A percentile compares a stretch with the other conserved stretches of the same genome.
Conservation (phyloP, 331 rosid genomes). For the Stylosanthes scabra region DNA sequence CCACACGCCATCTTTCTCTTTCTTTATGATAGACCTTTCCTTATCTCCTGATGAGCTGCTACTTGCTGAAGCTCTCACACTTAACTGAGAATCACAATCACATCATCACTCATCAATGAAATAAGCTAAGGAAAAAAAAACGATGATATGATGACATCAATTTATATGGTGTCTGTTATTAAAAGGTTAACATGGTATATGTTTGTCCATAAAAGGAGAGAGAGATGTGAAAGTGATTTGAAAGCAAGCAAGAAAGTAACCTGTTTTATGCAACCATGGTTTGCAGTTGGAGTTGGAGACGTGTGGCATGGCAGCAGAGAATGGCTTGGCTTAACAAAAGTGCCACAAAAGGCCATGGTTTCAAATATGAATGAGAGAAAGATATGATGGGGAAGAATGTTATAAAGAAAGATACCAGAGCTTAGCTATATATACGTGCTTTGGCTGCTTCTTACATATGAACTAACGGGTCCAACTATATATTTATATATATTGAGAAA, state of each 20-base stretch:
- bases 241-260: too few species aligned
- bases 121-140: neutral
- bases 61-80: conserved; percentile 58
- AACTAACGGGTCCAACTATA: neutral
- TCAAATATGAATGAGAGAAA: neutral
- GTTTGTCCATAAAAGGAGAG: neutral
- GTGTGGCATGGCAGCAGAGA: conserved; percentile 42
- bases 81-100: conserved; percentile 48
- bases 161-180: too few species aligned
- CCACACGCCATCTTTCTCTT: conserved; percentile 61
- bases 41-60: conserved; percentile 44
- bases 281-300: conserved; percentile 41
- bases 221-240: neutral
- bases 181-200: neutral
- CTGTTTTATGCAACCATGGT: conserved; percentile 56
- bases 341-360: conserved; percentile 62
- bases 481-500: conserved; percentile 1
- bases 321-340: conserved; percentile 48
- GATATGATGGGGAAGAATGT: conserved; percentile 12
- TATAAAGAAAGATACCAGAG: conserved; percentile 10
- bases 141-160: neutral
- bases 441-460: conserved; percentile 26
- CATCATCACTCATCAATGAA: conserved; percentile 7
- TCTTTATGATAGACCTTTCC: conserved; percentile 49
- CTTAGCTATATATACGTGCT: neutral